Base-by-base conservation (phyloP, 306 rosid species). In the Erythrophleum fordii region DNA sequence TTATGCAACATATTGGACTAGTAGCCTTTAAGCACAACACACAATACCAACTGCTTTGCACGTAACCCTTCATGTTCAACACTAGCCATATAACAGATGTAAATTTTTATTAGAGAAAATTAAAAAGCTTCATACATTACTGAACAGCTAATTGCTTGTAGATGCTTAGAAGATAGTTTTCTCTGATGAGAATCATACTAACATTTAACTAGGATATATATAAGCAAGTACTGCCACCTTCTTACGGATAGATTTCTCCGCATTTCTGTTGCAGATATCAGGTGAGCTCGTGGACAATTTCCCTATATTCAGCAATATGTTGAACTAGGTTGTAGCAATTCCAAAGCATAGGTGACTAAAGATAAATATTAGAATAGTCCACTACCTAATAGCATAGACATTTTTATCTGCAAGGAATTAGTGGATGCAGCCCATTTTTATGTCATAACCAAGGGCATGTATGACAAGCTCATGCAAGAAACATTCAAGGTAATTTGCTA, bases 21-120 rank as follows among this genome's bases (percentile, higher is more conserved):
- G 64, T n/a, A 75, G 69, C 73, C 41, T 69, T 69, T 73, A 45
- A 69, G 51, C 5, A 42, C 72, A 86, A 82, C 16, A 22, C 46
- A 79, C 61, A 29, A 72, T 69, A 28, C 41, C 49, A 78, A 46
- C 61, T 28, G 8, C 35, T 16, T 53, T 48, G 69, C 28, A 73
- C 14, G 46, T 53, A 31, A 23, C 39, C 77, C 53, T 76, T 58
- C 6, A 37, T 52, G 72, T 39, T 11, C 6, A 65, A 28, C 45
- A 78, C 22, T 69, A 41, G 66, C 2, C 14, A 52, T 51, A 26
- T 53, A 31, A 31, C 34, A 31, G 4, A 31, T n/a, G 4, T 31
- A 31, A 1, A 31, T 4, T 31, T 31, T 31, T 4, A 31, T 31
- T 31, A 31, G 1, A 31, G 34, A 31, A 1, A 31, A 31, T 4